Evolutionary conservation across 202 grass and related monocot species (phyloP).

Genomic region (Setaria viridis): DNA sequence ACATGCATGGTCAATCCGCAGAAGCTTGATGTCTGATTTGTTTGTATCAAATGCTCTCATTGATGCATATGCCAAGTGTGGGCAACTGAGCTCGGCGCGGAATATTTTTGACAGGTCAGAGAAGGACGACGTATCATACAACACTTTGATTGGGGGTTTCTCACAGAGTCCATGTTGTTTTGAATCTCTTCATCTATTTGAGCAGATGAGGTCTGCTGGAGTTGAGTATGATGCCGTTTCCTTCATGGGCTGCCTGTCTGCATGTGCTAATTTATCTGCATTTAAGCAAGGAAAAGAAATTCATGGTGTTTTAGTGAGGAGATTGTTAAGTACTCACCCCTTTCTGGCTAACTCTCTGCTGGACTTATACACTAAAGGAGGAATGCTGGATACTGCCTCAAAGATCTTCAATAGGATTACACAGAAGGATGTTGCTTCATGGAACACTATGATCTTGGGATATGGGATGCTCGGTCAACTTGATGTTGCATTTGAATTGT

Average conservation of each 20-base stretch:
- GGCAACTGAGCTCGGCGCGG: constrained; percentile 56
- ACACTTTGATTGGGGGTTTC: constrained; percentile 85
- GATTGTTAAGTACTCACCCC: constrained; percentile 53
- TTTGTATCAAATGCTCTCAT: constrained; percentile 92
- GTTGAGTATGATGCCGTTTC: constrained; percentile 80
- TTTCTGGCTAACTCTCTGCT: constrained; percentile 83
- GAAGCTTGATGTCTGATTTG: constrained; percentile 60
- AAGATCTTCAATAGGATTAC: constrained; percentile 72
- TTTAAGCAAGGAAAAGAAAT: constrained; percentile 88
- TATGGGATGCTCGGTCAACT: constrained; percentile 81
- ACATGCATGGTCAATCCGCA: constrained; percentile 71
- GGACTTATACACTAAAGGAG: constrained; percentile 82
- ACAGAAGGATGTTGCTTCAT: constrained; percentile 74
- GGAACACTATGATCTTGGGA: constrained; percentile 90
- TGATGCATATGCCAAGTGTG: constrained; percentile 92
- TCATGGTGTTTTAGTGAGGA: constrained; percentile 73
- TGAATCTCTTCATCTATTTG: constrained; percentile 76
- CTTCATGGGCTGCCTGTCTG: constrained; percentile 76
- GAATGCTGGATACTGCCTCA: constrained; percentile 68
- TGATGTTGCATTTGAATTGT: constrained; percentile 69
- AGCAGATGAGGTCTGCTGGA: constrained; percentile 64
- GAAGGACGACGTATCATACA: constrained; percentile 88
- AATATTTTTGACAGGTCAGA: constrained; percentile 74
- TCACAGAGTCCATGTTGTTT: constrained; percentile 65
- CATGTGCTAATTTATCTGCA: constrained; percentile 77